phyloP scores from a whole-genome alignment of 164 flowering plant genomes.

The Macadamia tetraphylla region DNA sequence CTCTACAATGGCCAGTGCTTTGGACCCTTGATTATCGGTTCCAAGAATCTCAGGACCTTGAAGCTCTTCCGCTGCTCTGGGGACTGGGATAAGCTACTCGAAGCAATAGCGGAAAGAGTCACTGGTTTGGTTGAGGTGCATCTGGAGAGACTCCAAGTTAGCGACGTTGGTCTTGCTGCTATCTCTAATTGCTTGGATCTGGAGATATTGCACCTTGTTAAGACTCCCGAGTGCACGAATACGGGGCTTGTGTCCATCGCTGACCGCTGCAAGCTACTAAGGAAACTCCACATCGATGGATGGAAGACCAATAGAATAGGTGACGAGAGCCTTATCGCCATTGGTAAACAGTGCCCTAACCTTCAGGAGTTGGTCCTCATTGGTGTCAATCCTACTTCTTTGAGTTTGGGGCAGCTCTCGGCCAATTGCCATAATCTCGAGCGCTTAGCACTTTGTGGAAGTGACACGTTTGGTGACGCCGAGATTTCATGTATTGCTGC shows the following conservation, averaged over 20 bases:
- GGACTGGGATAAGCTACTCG: conserved; percentile 76
- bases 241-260: conserved; percentile 54
- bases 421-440: conserved; percentile 63
- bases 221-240: conserved; percentile 80
- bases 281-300: conserved; percentile 96
- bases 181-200: conserved; percentile 52
- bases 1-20: conserved; percentile 79
- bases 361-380: conserved; percentile 85
- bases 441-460: conserved; percentile 80
- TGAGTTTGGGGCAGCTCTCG: conserved; percentile 56
- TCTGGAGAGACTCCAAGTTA: conserved; percentile 85
- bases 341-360: conserved; percentile 56
- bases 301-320: conserved; percentile 89
- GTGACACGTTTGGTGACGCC: conserved; percentile 70
- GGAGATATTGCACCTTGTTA: conserved; percentile 75
- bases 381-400: conserved; percentile 66
- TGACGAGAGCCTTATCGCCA: conserved; percentile 67
- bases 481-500: conserved; percentile 75
- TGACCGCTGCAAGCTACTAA: conserved; percentile 54
- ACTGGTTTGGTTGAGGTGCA: conserved; percentile 60
- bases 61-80: conserved; percentile 75
- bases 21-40: conserved; percentile 51
- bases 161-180: conserved; percentile 66
- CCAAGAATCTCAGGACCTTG: conserved; percentile 57
- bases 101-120: conserved; percentile 32